Evolutionary conservation across 1,284 basidiomycete genomes (phyloP).

Genomic region (Ceratobasidium papillatum): DNA sequence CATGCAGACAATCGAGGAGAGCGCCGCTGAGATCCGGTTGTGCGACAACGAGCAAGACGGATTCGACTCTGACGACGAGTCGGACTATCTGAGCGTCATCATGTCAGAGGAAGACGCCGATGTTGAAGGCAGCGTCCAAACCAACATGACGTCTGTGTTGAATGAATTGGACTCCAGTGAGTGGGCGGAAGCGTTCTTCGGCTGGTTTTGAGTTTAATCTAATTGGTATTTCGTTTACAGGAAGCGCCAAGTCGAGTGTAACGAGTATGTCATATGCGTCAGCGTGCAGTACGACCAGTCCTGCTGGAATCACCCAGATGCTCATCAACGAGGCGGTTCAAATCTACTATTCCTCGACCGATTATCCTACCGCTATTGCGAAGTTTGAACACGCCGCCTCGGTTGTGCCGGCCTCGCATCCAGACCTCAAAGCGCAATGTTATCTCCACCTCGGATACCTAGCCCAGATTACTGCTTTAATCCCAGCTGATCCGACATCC

Average conservation of each 20-base stretch:
- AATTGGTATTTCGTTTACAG: neutral
- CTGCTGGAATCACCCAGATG: conserved; percentile 2
- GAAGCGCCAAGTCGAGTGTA: conserved; percentile 15
- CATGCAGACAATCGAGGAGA: conserved; percentile 22
- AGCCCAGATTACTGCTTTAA: conserved; percentile 2
- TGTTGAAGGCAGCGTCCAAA: conserved; percentile 23
- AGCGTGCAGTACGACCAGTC: neutral
- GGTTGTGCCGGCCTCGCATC: conserved; percentile 12
- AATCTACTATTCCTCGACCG: conserved; percentile 54
- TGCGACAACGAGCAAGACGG: conserved; percentile 36
- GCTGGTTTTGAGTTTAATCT: neutral
- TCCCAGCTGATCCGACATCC: conserved; percentile 16
- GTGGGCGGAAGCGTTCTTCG: neutral
- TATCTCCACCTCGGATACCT: conserved; percentile 36
- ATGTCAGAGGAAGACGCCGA: conserved; percentile 33
- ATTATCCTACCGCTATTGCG: conserved; percentile 54
- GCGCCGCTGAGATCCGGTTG: conserved; percentile 25
- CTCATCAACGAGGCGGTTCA: conserved; percentile 48
- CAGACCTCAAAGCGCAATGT: conserved; percentile 30
- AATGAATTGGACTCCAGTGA: conserved; percentile 1
- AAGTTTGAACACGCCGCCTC: conserved; percentile 50
- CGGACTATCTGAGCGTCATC: conserved; percentile 35
- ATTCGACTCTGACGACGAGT: conserved; percentile 33
- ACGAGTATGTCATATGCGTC: neutral
- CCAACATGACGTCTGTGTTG: conserved; percentile 13